Evolutionary conservation across 352 stramenopile species (phyloP).

Genomic region (Phytophthora pinifolia): DNA sequence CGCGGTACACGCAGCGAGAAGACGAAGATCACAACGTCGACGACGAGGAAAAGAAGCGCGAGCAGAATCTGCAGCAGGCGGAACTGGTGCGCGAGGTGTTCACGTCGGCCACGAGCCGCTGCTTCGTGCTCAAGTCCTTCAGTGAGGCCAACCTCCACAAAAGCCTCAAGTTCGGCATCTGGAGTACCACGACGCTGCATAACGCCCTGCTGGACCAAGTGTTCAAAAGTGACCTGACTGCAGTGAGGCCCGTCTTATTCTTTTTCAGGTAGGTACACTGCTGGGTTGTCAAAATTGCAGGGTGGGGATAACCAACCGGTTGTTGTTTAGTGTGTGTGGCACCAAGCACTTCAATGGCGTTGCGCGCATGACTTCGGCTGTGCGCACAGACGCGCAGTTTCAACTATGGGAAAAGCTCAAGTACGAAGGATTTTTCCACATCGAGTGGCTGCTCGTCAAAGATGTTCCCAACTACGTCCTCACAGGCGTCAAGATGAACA

Average conservation of each 20-base stretch:
- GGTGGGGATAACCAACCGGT: not conserved
- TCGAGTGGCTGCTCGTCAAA: slow-evolving; percentile 85
- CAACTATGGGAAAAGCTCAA: slow-evolving; percentile 82
- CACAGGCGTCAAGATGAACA: slow-evolving; percentile 76
- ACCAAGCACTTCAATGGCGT: slow-evolving; percentile 81
- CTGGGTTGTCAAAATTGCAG: too few species aligned
- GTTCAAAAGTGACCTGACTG: slow-evolving; percentile 68
- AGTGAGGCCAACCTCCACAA: slow-evolving; percentile 87
- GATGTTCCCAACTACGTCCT: slow-evolving; percentile 84
- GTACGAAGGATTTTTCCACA: slow-evolving; percentile 78
- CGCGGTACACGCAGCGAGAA: slow-evolving; percentile 33
- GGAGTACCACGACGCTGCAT: slow-evolving; percentile 72
- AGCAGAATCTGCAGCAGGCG: slow-evolving; percentile 27
- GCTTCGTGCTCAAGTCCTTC: slow-evolving; percentile 86
- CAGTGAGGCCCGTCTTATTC: slow-evolving; percentile 64
- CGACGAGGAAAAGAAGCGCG: not conserved
- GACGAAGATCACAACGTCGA: not conserved
- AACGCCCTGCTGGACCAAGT: slow-evolving; percentile 71
- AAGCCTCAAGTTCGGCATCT: slow-evolving; percentile 83
- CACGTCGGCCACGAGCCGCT: slow-evolving; percentile 62
- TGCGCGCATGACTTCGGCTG: slow-evolving; percentile 72
- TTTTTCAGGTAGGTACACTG: slow-evolving; percentile 63
- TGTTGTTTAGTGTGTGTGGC: slow-evolving; percentile 50
- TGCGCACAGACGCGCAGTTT: slow-evolving; percentile 54
- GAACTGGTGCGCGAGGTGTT: slow-evolving; percentile 57